Evolutionary conservation across 805 yeast species (phyloP), one percentile per base, ranked within the genome.

Genomic region (Candida sonorensis): DNA sequence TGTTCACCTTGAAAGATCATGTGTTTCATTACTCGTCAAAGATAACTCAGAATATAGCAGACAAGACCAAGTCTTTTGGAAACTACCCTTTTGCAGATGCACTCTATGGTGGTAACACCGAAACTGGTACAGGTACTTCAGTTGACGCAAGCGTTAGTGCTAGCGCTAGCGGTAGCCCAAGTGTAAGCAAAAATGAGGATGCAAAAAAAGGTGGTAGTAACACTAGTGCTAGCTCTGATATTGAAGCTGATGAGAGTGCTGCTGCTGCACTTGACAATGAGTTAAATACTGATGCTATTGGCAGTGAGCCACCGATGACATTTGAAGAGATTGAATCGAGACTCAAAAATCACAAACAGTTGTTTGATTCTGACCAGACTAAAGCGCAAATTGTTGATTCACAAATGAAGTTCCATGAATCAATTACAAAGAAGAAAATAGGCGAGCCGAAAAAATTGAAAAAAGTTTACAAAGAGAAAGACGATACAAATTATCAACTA

Each of bases 361-460:
- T 22, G 12, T 22, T 10, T 11, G 12, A 22, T 8, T 6, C 9
- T 22, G 24, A 22, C 6, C 13, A 7, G 6, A 23, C 16, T 13
- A 41, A 45, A 28, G 42, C 42, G 9, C 51, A 55, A 22, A 58
- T 68, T 12, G 47, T 67, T 14, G 35, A 49, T 17, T 38, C 38
- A 23, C 70, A 75, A 47, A 49, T 47, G 39, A 37, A 58, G 26
- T 45, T 53, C 12, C 72, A 71, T 48, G 48, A 59, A 20, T 46
- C 55, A 7, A 51, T 64, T 11, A 36, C 67, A 23, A 37, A 40
- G 3, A 45, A 56, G 35, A 53, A 56, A 21, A 65, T 74, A 19
- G 29, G 40, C 29, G 77, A 72, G 46, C 81, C 81, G 3, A 64
- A 64, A 40, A 50, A 46, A n/a, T 49, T 48, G 38, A 45, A 51